Conservation (phyloP, 768 basidiomycete species). For the Boletales sp. region DNA sequence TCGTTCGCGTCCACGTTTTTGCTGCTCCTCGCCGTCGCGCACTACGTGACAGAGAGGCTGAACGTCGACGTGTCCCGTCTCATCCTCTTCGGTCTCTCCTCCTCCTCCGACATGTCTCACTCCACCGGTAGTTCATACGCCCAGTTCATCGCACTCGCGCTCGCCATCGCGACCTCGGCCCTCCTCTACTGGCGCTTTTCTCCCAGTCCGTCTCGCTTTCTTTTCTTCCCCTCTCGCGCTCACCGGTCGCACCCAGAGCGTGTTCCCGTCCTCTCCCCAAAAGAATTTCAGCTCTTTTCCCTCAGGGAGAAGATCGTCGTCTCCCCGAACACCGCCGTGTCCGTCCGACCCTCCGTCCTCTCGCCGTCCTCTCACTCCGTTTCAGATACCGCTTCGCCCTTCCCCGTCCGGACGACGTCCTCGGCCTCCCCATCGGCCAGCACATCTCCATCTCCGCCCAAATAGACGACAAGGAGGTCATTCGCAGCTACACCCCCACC, state of each 20-base stretch:
- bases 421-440: constrained; percentile 95
- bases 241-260: constrained; percentile 46
- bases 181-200: constrained; percentile 53
- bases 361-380: background rate
- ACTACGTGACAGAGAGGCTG: no score
- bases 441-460: constrained; percentile 91
- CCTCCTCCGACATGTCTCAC: no score
- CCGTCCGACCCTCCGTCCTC: constrained; percentile 23
- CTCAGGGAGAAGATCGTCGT: constrained; percentile 75
- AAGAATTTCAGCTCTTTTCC: constrained; percentile 74
- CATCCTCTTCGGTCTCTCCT: constrained; percentile 58
- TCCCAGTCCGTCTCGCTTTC: constrained; percentile 34
- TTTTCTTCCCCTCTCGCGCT: background rate
- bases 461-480: constrained; percentile 86
- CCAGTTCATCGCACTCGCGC: constrained; percentile 51
- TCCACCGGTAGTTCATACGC: no score
- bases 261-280: constrained; percentile 69
- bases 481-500: constrained; percentile 93
- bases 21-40: no score
- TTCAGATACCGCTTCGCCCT: constrained; percentile 88
- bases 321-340: constrained; percentile 97
- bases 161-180: constrained; percentile 46
- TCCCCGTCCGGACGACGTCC: constrained; percentile 65
- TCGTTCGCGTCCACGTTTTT: no score
- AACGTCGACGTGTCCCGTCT: constrained; percentile 53